Evolutionary conservation across 2,329 filamentous ascomycete genomes (phyloP).

Genomic region (Stemphylium beticola): DNA sequence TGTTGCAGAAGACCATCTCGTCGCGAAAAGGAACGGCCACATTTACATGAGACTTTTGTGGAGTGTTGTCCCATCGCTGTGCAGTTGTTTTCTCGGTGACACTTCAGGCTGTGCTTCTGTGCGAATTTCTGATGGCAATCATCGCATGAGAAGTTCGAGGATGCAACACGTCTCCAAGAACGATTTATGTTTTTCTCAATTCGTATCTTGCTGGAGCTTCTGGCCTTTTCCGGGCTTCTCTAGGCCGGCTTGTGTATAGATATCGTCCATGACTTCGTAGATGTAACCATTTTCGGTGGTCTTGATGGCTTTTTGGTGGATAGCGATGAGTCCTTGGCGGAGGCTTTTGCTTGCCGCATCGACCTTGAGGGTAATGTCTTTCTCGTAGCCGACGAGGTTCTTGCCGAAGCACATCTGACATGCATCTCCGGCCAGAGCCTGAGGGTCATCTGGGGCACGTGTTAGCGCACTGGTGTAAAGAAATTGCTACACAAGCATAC

Average conservation of each 20-base stretch:
- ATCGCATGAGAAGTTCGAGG: no score
- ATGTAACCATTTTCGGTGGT: slow-evolving; percentile 15
- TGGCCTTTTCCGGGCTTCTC: not conserved
- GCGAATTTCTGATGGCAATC: no score
- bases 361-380: not conserved
- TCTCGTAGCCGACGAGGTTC: not conserved
- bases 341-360: slow-evolving; percentile 7
- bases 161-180: no score
- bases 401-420: slow-evolving; percentile 15
- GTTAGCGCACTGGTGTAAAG: not conserved
- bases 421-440: slow-evolving; percentile 13
- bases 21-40: no score
- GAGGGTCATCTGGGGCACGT: slow-evolving; percentile 8
- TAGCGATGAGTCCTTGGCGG: not conserved
- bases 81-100: no score
- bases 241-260: slow-evolving; percentile 16
- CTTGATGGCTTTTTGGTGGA: not conserved
- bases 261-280: slow-evolving; percentile 10
- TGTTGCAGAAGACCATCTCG: no score
- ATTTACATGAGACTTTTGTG: no score
- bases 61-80: no score
- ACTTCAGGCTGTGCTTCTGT: no score
- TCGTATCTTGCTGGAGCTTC: no score
- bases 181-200: no score
- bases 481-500: not conserved